Evolutionary conservation across 176 grass and related monocot genomes (phyloP).

Genomic region (Guadua angustifolia): DNA sequence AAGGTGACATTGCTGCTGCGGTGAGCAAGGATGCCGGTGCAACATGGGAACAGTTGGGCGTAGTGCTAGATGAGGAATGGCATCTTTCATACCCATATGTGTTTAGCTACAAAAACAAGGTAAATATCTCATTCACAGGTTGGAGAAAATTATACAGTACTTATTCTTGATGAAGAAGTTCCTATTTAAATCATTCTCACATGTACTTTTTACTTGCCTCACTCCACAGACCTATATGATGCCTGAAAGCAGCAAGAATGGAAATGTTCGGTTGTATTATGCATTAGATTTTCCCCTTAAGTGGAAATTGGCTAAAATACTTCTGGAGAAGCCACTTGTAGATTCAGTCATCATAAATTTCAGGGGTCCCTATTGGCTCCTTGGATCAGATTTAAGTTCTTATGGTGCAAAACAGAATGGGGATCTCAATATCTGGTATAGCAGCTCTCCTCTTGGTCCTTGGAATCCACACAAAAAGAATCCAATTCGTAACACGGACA

Average conservation of each 20-base stretch:
- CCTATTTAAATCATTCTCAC: background rate
- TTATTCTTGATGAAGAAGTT: constrained; percentile 1
- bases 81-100: constrained; percentile 93
- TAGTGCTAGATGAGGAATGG: constrained; percentile 86
- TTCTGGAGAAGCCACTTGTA: constrained; percentile 74
- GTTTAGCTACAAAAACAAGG: constrained; percentile 65
- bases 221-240: constrained; percentile 78
- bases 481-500: constrained; percentile 50
- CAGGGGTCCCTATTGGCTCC: constrained; percentile 65
- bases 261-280: constrained; percentile 69
- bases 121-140: constrained; percentile 23
- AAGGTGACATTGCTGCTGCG: constrained; percentile 89
- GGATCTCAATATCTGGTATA: constrained; percentile 74
- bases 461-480: constrained; percentile 80
- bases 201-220: constrained; percentile 5
- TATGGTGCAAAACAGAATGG: constrained; percentile 59
- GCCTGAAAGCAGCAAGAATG: constrained; percentile 87
- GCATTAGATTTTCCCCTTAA: constrained; percentile 71
- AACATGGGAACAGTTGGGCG: constrained; percentile 77
- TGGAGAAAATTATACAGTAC: background rate
- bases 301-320: constrained; percentile 78
- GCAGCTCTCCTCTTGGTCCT: constrained; percentile 68
- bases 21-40: constrained; percentile 78
- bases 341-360: constrained; percentile 81
- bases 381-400: constrained; percentile 85